Conservation (phyloP, 2,329 filamentous ascomycete genomes). For the Aspergillus sojae region DNA sequence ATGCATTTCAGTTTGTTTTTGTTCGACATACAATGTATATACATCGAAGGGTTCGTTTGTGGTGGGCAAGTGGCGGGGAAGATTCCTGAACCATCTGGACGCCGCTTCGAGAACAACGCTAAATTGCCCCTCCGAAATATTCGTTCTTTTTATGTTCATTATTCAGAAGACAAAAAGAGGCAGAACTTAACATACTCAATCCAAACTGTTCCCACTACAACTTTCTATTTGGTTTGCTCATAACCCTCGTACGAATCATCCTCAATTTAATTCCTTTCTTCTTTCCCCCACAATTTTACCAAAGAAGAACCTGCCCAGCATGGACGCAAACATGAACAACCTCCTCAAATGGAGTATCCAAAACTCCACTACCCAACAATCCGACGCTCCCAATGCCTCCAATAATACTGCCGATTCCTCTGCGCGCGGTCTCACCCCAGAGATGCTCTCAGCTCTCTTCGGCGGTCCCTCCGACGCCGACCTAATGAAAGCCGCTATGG, state of each 20-base stretch:
- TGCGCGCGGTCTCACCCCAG: conserved; percentile 61
- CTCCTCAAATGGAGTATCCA: conserved; percentile 79
- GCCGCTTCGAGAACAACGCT: conserved; percentile 13
- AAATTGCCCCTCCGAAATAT: conserved; percentile 5
- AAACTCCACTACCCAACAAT: conserved; percentile 54
- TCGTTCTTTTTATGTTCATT: neutral
- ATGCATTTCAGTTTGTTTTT: neutral
- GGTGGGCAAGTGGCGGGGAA: conserved; percentile 13
- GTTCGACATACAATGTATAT: neutral
- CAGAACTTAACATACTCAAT: neutral
- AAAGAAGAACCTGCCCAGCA: conserved; percentile 36
- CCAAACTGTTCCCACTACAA: neutral
- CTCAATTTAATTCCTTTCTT: neutral
- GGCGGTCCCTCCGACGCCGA: conserved; percentile 89
- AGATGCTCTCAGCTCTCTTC: conserved; percentile 72
- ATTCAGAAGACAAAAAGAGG: neutral
- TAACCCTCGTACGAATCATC: neutral
- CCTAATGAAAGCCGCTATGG: conserved; percentile 84
- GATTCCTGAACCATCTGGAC: conserved; percentile 26
- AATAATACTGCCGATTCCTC: conserved; percentile 34
- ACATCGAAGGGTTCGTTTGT: neutral
- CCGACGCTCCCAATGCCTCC: conserved; percentile 39
- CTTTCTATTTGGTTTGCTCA: conserved; percentile 7
- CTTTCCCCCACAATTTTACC: neutral
- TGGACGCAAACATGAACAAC: conserved; percentile 69